Evolutionary conservation across 2,329 filamentous ascomycete genomes (phyloP), one percentile per base, ranked within the genome.

Genomic region (Cercospora zeina): DNA sequence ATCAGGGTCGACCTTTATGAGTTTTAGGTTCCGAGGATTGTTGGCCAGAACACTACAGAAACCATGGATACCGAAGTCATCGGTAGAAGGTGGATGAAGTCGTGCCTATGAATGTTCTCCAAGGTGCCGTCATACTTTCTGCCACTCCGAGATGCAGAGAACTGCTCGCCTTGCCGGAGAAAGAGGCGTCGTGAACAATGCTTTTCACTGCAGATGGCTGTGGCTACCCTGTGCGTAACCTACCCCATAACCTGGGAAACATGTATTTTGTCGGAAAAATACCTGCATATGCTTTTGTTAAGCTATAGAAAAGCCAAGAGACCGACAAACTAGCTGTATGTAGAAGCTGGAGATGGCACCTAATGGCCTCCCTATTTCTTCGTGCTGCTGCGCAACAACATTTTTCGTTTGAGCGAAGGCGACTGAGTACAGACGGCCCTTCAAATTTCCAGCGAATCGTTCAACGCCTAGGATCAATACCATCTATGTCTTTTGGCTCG

Each of bases 1-100:
- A 51, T 31, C 39, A 58, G 21, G 56, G 56, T 16, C 56, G 56
- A 19, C 42, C 56, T 4, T 3, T 51, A 3, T 58, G 33, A 58
- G 19, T 6, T 27, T 3, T 6, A 3, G 3, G 24, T 27, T 27
- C 6, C 6, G 24, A 27, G 3, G 3, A 27, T 3, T 27, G 24
- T 27, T 3, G 24, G 24, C 24, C 24, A 27, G 3, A 27, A 27
- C 6, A 3, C 24, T 27, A 27, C 24, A 27, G 24, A 27, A 6
- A 27, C 6, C 24, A 27, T 27, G 24, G 24, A 27, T 27, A 3
- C 24, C 24, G 6, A 27, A 27, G 24, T 27, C 24, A 27, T 27
- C 24, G 24, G 24, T 6, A 27, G 24, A 27, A 27, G 24, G 6
- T 27, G 24, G 24, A 3, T 27, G 10, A 9, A 2, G 31, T 16